Percentiles rank a stretch among this genome's conserved stretches.
Conservation (phyloP, 208 protist species). For the Leishmania amazonensis region DNA sequence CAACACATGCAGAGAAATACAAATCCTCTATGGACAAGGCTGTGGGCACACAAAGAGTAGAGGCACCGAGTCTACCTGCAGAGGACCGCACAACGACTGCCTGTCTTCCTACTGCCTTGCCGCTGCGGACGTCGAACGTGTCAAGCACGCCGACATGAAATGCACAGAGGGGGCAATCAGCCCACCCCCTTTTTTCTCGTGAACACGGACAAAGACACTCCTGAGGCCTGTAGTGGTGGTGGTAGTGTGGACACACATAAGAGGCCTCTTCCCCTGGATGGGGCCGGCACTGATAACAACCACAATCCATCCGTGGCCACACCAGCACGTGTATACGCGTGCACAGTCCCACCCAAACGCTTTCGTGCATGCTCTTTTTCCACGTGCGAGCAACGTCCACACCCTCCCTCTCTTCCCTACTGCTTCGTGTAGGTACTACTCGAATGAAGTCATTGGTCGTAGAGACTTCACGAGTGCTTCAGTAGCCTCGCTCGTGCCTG, state of each 20-base stretch:
- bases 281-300: not conserved
- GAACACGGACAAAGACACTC: slow-evolving; percentile 13
- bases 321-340: not conserved
- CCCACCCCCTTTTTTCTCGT: too few species aligned
- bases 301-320: not conserved
- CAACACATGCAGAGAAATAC: not conserved
- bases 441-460: slow-evolving; percentile 43
- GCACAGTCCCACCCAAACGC: not conserved
- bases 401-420: not conserved
- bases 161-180: too few species aligned
- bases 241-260: not conserved
- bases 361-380: not conserved
- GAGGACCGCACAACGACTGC: not conserved
- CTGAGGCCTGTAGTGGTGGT: not conserved
- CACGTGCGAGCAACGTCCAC: not conserved
- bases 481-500: slow-evolving; percentile 1
- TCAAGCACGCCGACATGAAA: too few species aligned
- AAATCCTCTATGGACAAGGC: not conserved
- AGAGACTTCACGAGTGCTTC: slow-evolving; percentile 8
- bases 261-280: not conserved
- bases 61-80: not conserved
- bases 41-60: not conserved
- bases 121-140: too few species aligned
- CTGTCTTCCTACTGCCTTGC: too few species aligned
- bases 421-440: slow-evolving; percentile 9